phyloP scores from a whole-genome alignment of 331 rosid genomes.

The Quercus lobata region DNA sequence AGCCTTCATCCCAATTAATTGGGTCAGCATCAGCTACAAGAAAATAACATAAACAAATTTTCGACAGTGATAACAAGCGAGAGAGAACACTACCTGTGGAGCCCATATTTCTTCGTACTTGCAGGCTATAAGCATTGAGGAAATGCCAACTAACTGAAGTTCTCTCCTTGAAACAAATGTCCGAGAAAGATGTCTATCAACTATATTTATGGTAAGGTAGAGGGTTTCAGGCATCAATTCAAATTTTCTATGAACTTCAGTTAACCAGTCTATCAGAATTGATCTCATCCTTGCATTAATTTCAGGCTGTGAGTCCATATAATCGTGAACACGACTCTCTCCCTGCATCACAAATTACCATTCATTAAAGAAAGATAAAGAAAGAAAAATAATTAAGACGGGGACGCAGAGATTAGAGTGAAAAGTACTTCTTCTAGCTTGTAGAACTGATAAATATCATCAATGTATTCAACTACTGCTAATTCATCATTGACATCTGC shows the following conservation, averaged over 20 bases:
- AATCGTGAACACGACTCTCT: constrained; percentile 25
- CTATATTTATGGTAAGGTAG: constrained; percentile 59
- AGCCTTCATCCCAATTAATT: background rate
- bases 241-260: constrained; percentile 48
- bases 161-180: constrained; percentile 42
- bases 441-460: constrained; percentile 46
- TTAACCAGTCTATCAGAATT: constrained; percentile 51
- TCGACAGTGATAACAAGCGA: too few species aligned
- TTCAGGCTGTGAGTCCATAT: constrained; percentile 45
- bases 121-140: constrained; percentile 80
- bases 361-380: background rate
- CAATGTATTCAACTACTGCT: constrained; percentile 51
- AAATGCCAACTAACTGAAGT: constrained; percentile 52
- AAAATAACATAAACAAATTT: too few species aligned
- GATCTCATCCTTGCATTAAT: constrained; percentile 53
- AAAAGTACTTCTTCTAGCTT: constrained; percentile 41
- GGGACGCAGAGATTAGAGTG: background rate
- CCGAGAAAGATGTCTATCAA: constrained; percentile 60
- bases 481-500: constrained; percentile 31
- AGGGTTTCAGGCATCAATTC: constrained; percentile 73
- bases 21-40: background rate
- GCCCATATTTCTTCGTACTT: constrained; percentile 93
- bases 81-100: constrained; percentile 47
- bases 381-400: background rate
- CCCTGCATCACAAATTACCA: constrained; percentile 17